These are phyloP conservation scores for Sinapis alba DNA, from an alignment of 441 rosid species.

Conservation along the genomic window DNA sequence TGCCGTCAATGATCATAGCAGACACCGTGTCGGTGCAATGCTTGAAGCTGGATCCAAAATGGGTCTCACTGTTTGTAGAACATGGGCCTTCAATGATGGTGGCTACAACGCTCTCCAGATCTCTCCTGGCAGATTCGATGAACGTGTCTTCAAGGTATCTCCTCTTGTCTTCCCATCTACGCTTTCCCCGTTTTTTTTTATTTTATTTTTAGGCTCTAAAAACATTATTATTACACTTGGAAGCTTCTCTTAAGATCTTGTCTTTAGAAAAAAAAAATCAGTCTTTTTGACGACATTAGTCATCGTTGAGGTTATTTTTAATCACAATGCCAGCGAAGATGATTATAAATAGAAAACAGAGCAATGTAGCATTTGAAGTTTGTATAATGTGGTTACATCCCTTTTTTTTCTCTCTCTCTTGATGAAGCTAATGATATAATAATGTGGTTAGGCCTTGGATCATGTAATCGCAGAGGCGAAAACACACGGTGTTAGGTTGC, in stretches of 20 bases:
- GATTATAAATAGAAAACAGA: constrained; percentile 6
- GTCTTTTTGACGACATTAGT: constrained; percentile 16
- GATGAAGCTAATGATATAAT: constrained; percentile 8
- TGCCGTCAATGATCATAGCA: constrained; percentile 69
- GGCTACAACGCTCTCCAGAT: constrained; percentile 87
- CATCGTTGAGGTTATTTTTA: constrained; percentile 8
- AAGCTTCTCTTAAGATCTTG: neutral
- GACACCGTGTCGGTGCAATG: constrained; percentile 68
- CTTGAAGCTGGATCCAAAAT: constrained; percentile 82
- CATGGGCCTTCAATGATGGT: constrained; percentile 98
- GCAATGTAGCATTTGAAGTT: constrained; percentile 3
- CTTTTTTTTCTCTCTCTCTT: neutral
- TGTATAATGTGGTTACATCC: neutral
- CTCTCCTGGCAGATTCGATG: constrained; percentile 92
- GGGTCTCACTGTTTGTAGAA: constrained; percentile 93
- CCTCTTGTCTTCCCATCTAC: neutral
- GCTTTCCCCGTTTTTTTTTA: neutral
- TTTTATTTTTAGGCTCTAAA: neutral
- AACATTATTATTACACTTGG: neutral
- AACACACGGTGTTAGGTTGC: constrained; percentile 65
- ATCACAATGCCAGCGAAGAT: constrained; percentile 17
- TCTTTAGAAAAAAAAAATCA: neutral
- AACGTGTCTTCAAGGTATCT: constrained; percentile 80
- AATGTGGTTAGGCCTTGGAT: constrained; percentile 79
- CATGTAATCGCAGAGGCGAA: constrained; percentile 88